Conservation (phyloP, 306 rosid genomes). For the Vigna radiata region DNA sequence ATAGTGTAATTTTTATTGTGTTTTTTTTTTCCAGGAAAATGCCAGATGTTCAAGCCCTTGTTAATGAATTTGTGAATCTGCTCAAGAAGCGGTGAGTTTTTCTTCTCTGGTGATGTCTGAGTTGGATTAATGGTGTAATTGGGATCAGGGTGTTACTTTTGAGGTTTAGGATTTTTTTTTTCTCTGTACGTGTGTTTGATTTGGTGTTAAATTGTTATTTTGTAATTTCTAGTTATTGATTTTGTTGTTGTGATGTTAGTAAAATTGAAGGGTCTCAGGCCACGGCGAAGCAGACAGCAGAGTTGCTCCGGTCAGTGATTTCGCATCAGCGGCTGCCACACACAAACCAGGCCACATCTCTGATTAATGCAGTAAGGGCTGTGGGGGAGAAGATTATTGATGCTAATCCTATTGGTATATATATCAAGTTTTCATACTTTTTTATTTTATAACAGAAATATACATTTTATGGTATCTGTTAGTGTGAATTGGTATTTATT, state of each 20-base stretch:
- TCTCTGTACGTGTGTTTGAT: neutral
- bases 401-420: slow-evolving; percentile 92
- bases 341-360: slow-evolving; percentile 79
- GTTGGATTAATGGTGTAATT: slow-evolving; percentile 31
- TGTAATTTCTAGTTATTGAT: neutral
- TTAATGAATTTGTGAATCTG: slow-evolving; percentile 73
- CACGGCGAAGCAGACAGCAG: slow-evolving; percentile 87
- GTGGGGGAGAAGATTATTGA: slow-evolving; percentile 95
- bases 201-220: neutral
- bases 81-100: slow-evolving; percentile 75
- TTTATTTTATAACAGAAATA: neutral
- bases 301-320: slow-evolving; percentile 81
- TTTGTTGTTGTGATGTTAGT: slow-evolving; percentile 52
- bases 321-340: slow-evolving; percentile 86
- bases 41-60: slow-evolving; percentile 90
- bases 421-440: slow-evolving; percentile 32
- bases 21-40: slow-evolving; percentile 55
- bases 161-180: slow-evolving; percentile 5
- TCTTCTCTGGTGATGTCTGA: slow-evolving; percentile 16
- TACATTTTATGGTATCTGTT: neutral
- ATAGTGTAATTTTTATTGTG: no score
- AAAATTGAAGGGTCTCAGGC: slow-evolving; percentile 96
- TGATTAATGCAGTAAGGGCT: slow-evolving; percentile 82
- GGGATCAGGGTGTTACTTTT: slow-evolving; percentile 17
- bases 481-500: neutral